These are phyloP conservation scores for Penicillium argentinense DNA, from an alignment of 495 filamentous ascomycete species.

Conservation along the genomic window DNA sequence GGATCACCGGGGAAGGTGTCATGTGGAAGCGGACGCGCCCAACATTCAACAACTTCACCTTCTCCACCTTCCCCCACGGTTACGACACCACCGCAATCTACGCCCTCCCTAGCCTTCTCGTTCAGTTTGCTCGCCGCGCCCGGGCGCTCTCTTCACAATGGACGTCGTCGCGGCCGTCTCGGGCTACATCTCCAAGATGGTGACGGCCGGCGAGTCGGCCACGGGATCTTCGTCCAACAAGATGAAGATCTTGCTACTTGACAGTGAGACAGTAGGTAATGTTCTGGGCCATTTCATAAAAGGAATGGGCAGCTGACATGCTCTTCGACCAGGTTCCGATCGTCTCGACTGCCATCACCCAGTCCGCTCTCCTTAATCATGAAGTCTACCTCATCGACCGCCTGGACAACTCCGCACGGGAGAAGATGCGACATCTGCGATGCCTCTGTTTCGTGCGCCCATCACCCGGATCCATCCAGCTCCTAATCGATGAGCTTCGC, in stretches of 20 bases:
- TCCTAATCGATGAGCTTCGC: slow-evolving; percentile 91
- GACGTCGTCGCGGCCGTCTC: slow-evolving; percentile 90
- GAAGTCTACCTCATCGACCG: slow-evolving; percentile 98
- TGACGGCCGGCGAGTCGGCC: slow-evolving; percentile 75
- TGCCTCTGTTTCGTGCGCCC: slow-evolving; percentile 93
- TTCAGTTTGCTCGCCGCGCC: slow-evolving; percentile 1
- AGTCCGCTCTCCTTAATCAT: slow-evolving; percentile 92
- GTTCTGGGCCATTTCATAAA: slow-evolving; percentile 13
- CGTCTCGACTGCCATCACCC: slow-evolving; percentile 90
- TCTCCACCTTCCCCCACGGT: slow-evolving; percentile 21
- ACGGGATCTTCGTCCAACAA: slow-evolving; percentile 74
- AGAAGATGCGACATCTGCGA: slow-evolving; percentile 96
- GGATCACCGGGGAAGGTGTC: slow-evolving; percentile 17
- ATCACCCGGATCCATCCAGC: slow-evolving; percentile 85
- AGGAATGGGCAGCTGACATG: slow-evolving; percentile 17
- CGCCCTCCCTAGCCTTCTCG: not conserved
- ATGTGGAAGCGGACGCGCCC: slow-evolving; percentile 30
- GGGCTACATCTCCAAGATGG: slow-evolving; percentile 97
- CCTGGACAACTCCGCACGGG: slow-evolving; percentile 82
- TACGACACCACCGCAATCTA: slow-evolving; percentile 7
- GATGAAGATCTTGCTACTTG: slow-evolving; percentile 97
- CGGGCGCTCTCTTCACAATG: slow-evolving; percentile 54
- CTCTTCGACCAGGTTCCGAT: slow-evolving; percentile 64
- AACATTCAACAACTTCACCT: slow-evolving; percentile 26
- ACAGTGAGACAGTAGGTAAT: slow-evolving; percentile 81